phyloP scores from a whole-genome alignment of 495 filamentous ascomycete genomes.

The Chaetomium tenue region DNA sequence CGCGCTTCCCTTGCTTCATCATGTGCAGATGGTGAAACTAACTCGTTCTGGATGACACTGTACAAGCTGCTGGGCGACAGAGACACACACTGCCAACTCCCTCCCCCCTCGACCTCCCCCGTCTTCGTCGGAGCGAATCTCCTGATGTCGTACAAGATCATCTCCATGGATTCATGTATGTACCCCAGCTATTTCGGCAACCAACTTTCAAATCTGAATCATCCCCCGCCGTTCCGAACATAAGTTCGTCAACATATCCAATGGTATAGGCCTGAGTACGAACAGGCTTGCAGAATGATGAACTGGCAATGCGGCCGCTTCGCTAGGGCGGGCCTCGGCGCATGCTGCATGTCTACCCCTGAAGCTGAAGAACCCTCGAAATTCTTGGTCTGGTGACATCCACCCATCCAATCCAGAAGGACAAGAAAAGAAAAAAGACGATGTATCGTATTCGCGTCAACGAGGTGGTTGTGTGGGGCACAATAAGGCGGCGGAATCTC shows the following conservation, averaged over 20 bases:
- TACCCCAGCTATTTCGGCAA: neutral
- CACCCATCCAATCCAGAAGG: neutral
- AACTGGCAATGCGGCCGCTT: neutral
- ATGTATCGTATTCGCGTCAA: neutral
- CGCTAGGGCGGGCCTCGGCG: slow-evolving; percentile 2
- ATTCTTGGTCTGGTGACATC: neutral
- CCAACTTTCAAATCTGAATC: no score
- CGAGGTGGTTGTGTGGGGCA: neutral
- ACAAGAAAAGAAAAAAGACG: neutral
- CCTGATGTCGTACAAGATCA: neutral
- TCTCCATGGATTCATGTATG: neutral
- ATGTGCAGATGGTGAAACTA: no score
- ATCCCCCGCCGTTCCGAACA: neutral
- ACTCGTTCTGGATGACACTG: neutral
- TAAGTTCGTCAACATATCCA: neutral
- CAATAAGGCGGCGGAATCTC: slow-evolving; percentile 3
- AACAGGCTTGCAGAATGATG: slow-evolving; percentile 1
- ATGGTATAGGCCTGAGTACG: neutral
- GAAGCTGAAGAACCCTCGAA: neutral
- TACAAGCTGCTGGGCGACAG: neutral
- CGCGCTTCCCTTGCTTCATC: no score
- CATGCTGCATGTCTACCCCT: slow-evolving; percentile 4
- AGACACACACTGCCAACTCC: neutral
- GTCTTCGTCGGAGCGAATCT: neutral
- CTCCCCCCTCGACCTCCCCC: no score